Evolutionary conservation across 495 filamentous ascomycete genomes (phyloP), one percentile per base, ranked within the genome.

Genomic region (Hyaloscypha finlandica): DNA sequence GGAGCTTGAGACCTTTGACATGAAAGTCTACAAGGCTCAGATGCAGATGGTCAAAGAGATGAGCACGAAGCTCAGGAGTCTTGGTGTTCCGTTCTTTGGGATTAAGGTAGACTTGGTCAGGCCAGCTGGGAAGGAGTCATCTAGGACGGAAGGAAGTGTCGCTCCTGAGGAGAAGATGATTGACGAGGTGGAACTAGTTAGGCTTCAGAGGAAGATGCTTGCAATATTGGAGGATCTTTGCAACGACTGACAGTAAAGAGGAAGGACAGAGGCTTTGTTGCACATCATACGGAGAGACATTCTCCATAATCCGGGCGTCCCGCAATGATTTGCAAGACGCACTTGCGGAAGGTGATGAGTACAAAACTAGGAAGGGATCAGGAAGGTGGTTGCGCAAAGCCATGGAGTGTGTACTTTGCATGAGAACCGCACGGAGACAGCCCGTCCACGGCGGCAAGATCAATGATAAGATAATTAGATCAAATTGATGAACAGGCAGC

Each of bases 11-110:
- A 71, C 75, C 12, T 91, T 86, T 70, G 87, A 90, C 70, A 68
- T 73, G 30, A 90, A 90, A 66, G 85, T 91, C 45, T 81, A 89
- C 68, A 79, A 73, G 52, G 88, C 88, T 22, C 83, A 81, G 42
- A 74, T 68, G 20, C 76, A 86, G 29, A 89, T 92, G 88, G 81
- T 83, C 1, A 76, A 79, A 9, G 83, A 85, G 6, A 84, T 88
- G 73, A 76, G 73, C 8, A 65, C 73, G 14, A 87, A 89, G 70
- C 74, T 92, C 30, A 80, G 81, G 42, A 78, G 70, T 8, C 71
- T 90, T 62, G 82, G 83, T 5, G 85, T 92, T 39, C 90, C 90
- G 0, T 91, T 92, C 72, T 92, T 92, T 73, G 81, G 80, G 45
- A 77, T 83, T 11, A 77, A 76, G 52, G 68, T 71, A 31, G 74